Evolutionary conservation across 2,329 filamentous ascomycete species (phyloP).

Genomic region (Celoporthe dispersa): DNA sequence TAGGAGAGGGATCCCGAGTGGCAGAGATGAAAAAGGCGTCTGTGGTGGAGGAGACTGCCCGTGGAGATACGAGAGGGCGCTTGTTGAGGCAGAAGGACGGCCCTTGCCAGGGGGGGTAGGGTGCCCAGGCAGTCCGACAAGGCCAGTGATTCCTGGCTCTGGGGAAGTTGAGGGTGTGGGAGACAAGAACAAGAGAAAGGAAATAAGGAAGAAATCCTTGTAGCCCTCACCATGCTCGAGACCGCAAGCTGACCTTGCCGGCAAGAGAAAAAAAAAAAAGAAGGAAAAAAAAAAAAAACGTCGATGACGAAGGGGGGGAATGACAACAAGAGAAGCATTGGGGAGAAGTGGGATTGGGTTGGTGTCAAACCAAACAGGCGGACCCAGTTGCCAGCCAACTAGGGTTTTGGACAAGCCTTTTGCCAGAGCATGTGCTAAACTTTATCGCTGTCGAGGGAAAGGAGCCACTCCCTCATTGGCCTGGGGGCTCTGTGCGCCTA

Average conservation of each 20-base stretch:
- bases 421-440: conserved; percentile 19
- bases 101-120: neutral
- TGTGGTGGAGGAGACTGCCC: neutral
- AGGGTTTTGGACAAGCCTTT: conserved; percentile 12
- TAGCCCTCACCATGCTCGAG: neutral
- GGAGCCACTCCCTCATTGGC: conserved; percentile 17
- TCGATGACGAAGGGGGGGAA: neutral
- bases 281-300: neutral
- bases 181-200: no score
- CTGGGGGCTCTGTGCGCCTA: neutral
- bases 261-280: neutral
- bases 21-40: neutral
- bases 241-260: neutral
- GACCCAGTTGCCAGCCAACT: conserved; percentile 19
- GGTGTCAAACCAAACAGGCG: conserved; percentile 41
- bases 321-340: neutral
- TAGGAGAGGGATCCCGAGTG: neutral
- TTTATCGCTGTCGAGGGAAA: conserved; percentile 15
- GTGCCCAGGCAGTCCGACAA: neutral
- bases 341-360: conserved; percentile 37
- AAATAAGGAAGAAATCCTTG: neutral
- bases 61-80: neutral
- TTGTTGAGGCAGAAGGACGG: neutral
- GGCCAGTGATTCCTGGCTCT: neutral
- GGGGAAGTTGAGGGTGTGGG: neutral